Conservation (phyloP, 164 flowering plant genomes). For the Buxus sempervirens region DNA sequence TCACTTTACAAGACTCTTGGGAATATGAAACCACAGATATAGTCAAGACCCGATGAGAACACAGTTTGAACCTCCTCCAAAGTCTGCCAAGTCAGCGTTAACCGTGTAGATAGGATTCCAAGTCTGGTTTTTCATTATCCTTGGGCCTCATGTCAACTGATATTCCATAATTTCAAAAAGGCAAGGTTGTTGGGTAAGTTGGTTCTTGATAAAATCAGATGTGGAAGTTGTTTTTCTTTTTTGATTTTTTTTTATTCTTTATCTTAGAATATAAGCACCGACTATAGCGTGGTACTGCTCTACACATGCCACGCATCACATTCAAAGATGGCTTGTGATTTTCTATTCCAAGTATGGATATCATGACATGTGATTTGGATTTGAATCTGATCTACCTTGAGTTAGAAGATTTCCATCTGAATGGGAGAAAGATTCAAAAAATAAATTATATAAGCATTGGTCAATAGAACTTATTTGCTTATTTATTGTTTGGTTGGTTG, state of each 20-base stretch:
- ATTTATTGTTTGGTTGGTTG: background rate
- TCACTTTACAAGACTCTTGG: background rate
- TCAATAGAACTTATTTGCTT: constrained; percentile 9
- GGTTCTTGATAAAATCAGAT: too few species aligned
- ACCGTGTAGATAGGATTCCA: background rate
- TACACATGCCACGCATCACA: too few species aligned
- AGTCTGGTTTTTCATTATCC: background rate
- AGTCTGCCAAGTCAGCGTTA: background rate
- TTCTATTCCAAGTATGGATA: constrained; percentile 13
- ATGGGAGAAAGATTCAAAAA: constrained; percentile 13
- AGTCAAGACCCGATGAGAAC: background rate
- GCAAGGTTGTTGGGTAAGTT: too few species aligned
- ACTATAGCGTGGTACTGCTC: too few species aligned
- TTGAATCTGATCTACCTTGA: background rate
- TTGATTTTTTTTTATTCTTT: too few species aligned
- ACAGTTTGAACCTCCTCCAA: background rate
- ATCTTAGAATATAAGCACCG: too few species aligned
- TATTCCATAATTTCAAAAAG: too few species aligned
- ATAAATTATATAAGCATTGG: constrained; percentile 1
- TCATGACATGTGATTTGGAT: constrained; percentile 10
- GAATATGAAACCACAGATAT: background rate
- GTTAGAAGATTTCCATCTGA: constrained; percentile 27
- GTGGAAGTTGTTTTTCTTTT: too few species aligned
- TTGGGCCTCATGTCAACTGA: background rate
- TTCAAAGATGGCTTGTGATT: constrained; percentile 34